These are phyloP conservation scores for Fraxinus sp. DNA, from an alignment of 305 asterid species.

Conservation along the genomic window DNA sequence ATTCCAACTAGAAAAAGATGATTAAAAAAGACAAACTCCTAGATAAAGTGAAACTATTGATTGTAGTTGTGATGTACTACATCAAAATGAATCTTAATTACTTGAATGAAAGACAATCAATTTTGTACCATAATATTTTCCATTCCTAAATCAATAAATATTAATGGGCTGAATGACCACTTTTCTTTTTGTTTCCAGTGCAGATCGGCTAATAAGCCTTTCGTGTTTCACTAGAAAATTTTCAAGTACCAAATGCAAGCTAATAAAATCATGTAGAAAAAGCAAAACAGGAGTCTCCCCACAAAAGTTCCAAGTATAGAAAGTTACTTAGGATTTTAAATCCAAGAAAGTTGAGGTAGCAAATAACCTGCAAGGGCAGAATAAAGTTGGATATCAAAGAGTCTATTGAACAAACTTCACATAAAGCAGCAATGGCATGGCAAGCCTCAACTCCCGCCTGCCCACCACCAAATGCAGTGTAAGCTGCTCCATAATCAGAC, in stretches of 20 bases:
- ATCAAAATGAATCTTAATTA: background rate
- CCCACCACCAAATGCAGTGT: conserved; percentile 66
- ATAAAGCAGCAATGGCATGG: conserved; percentile 93
- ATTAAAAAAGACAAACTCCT: too few relatives aligned
- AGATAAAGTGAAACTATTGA: too few relatives aligned
- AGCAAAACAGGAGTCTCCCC: background rate
- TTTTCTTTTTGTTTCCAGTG: background rate
- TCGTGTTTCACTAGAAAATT: background rate
- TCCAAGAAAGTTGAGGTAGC: conserved; percentile 21
- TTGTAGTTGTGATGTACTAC: too few relatives aligned
- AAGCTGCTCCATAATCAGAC: conserved; percentile 79
- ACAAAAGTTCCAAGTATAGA: background rate
- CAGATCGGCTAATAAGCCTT: background rate
- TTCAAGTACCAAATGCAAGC: background rate
- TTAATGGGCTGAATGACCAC: background rate
- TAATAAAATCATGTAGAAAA: background rate
- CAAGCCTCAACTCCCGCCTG: conserved; percentile 81
- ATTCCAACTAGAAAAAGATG: too few relatives aligned
- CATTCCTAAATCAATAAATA: background rate
- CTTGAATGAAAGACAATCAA: background rate
- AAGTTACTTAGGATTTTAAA: background rate
- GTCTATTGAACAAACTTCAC: conserved; percentile 89
- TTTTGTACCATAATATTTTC: background rate
- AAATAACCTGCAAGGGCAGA: conserved; percentile 90
- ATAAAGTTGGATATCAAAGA: conserved; percentile 94